Evolutionary conservation across 352 stramenopile species (phyloP), one percentile per base, ranked within the genome.

Genomic region (Phytophthora lateralis): DNA sequence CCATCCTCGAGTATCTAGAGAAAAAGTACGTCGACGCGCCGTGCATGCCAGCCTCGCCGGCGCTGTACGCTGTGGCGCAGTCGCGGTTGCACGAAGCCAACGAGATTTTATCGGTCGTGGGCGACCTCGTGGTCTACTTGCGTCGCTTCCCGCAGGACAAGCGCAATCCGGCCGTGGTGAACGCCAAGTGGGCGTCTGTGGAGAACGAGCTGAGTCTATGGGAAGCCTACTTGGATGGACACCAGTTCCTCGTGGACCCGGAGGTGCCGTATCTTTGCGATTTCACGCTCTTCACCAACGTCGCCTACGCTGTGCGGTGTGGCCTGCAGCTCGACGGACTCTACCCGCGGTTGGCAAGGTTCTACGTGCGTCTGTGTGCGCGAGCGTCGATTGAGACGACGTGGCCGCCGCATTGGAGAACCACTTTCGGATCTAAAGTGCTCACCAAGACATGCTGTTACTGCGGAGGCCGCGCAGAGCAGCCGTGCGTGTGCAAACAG

Each of bases 251-350:
- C 30, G 81, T 89, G 46, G 84, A 84, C 50, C 53, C 62, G 14
- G 73, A 91, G 20, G 66, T 62, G 47, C 79, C 82, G 43, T 91
- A 79, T 75, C 60, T 92, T 50, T 92, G 82, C 59, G 85, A 94
- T 62, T 91, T 87, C 46, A 88, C 82, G 59, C 82, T 92, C 39
- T 94, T 94, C 60, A 91, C 81, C 37, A 94, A 94, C 69, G 60
- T 94, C n/a, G 85, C 85, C 6, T 94, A 94, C 63, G 85, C 85
- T 18, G 85, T 94, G 43, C 80, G 85, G n/a, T 94, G 85, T 72
- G 85, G 85, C 3, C 59, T 94, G 32, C 85, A 92, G 51, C 79
- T 94, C 42, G 85, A 94, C 29, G 85, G 83, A 15, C 71, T 94
- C 0, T 94, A 92, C 58, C 85, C 85, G 38, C 76, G 81, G 6